phyloP scores from a whole-genome alignment of 495 filamentous ascomycete genomes.

The Penicillium antarcticum region DNA sequence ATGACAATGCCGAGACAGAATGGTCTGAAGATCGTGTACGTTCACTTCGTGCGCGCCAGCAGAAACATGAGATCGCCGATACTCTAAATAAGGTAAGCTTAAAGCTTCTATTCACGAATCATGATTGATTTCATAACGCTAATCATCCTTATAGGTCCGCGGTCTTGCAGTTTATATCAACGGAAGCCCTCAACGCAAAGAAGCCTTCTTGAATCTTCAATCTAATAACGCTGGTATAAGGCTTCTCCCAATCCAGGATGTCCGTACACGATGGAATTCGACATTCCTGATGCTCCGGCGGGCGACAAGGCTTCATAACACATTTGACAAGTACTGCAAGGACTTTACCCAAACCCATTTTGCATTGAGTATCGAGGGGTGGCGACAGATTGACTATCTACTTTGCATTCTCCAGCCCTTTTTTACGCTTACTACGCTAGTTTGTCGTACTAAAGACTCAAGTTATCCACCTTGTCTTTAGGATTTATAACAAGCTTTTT shows the following conservation, averaged over 20 bases:
- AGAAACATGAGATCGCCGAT: constrained; percentile 3
- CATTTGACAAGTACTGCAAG: constrained; percentile 4
- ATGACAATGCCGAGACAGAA: not conserved
- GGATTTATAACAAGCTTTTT: constrained; percentile 10
- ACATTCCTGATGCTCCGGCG: constrained; percentile 8
- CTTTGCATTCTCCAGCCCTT: constrained; percentile 3
- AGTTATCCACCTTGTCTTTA: constrained; percentile 11
- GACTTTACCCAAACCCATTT: constrained; percentile 5
- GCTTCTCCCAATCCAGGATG: constrained; percentile 14
- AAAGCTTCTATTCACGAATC: not conserved
- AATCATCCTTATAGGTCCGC: not conserved
- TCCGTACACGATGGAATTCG: not conserved
- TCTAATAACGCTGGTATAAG: constrained; percentile 4
- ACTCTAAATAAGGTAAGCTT: constrained; percentile 8
- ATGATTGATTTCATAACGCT: not conserved
- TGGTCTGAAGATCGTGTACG: constrained; percentile 3
- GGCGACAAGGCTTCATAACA: constrained; percentile 1
- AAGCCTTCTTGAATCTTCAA: constrained; percentile 8
- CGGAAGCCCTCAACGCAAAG: constrained; percentile 8
- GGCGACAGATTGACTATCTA: constrained; percentile 13
- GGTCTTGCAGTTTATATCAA: constrained; percentile 10
- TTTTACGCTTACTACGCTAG: constrained; percentile 1
- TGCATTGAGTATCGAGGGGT: constrained; percentile 10
- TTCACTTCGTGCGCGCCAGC: not conserved
- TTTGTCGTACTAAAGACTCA: constrained; percentile 12